A percentile compares a stretch with the other conserved stretches of the same genome.
These are phyloP conservation scores for Paracoccidioides lutzii DNA, from an alignment of 2,329 filamentous ascomycete genomes.

Conservation along the genomic window DNA sequence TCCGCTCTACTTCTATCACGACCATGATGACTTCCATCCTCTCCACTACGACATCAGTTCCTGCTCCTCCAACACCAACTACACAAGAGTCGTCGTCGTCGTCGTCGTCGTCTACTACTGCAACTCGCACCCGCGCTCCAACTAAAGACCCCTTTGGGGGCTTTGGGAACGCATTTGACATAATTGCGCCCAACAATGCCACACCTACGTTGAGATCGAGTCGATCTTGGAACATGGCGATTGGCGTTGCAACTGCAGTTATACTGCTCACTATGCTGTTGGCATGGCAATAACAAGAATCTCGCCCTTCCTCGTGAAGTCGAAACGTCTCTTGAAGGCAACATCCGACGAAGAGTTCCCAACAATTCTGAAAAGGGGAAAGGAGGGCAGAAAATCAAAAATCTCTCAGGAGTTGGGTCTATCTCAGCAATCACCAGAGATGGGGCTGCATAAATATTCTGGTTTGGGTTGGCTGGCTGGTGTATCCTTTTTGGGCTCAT, in stretches of 20 bases:
- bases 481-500: no score
- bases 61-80: background rate
- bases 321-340: background rate
- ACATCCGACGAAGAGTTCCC: no score
- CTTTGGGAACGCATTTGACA: conserved; percentile 2
- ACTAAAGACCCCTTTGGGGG: conserved; percentile 1
- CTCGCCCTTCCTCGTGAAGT: no score
- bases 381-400: no score
- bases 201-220: background rate
- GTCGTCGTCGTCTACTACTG: no score
- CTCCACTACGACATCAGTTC: background rate
- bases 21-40: background rate
- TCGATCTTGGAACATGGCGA: background rate
- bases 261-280: background rate
- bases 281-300: background rate
- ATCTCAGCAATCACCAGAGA: no score
- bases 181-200: background rate
- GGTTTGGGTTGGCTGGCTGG: no score
- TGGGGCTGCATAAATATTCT: no score
- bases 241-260: background rate
- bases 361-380: no score
- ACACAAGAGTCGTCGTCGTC: background rate
- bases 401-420: no score
- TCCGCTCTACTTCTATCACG: background rate
- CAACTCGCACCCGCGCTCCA: background rate